phyloP scores from a whole-genome alignment of 1,284 basidiomycete species.

The Microstroma glucosiphilum region DNA sequence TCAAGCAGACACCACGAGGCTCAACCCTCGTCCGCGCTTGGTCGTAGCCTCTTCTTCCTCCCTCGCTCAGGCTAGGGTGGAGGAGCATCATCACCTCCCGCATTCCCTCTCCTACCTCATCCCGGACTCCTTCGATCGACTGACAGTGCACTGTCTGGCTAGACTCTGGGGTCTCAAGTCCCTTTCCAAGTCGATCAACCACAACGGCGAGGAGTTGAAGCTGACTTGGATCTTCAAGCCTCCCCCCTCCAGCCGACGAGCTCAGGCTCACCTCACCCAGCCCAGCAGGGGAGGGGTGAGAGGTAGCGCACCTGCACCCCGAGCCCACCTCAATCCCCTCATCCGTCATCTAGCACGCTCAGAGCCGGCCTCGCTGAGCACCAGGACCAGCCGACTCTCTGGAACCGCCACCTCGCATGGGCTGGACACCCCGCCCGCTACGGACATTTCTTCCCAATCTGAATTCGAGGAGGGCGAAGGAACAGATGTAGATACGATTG shows the following conservation, averaged over 20 bases:
- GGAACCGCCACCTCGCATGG: neutral
- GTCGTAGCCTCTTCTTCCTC: neutral
- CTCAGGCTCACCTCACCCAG: conserved; percentile 2
- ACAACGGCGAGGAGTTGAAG: conserved; percentile 9
- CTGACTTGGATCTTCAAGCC: conserved; percentile 42
- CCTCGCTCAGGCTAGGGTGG: conserved; percentile 13
- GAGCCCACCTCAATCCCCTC: neutral
- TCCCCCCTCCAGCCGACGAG: conserved; percentile 21
- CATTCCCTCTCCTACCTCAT: conserved; percentile 37
- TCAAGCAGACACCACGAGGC: conserved; percentile 10
- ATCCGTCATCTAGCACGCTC: neutral
- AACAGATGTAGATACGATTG: too few species aligned
- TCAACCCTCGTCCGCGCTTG: conserved; percentile 1
- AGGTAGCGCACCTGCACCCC: neutral
- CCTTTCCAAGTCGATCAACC: neutral
- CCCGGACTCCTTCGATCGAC: conserved; percentile 30
- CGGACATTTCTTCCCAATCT: conserved; percentile 15
- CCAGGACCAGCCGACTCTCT: neutral
- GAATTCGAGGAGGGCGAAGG: too few species aligned
- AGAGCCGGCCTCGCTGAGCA: neutral
- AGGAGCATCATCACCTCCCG: conserved; percentile 34
- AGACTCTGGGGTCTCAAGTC: conserved; percentile 31
- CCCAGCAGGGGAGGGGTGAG: neutral
- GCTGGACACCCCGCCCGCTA: conserved; percentile 31
- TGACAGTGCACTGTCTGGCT: conserved; percentile 42